Base-by-base conservation (phyloP, 2,329 filamentous ascomycete species). In the Aspergillus transmontanensis region DNA sequence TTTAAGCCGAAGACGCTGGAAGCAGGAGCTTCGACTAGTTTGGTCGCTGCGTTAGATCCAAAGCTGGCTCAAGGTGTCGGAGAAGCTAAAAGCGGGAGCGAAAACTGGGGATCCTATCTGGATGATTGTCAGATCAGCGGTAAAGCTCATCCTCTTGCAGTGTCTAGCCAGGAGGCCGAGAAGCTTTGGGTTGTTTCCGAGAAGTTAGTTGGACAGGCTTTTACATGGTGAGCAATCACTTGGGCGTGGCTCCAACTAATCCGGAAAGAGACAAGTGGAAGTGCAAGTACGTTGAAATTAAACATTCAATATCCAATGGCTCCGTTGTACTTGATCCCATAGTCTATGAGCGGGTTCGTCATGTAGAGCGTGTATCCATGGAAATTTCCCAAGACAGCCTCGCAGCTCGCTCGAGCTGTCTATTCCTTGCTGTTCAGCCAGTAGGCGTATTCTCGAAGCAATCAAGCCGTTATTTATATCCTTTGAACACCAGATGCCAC, bases 141-240 rank as follows among this genome's bases (percentile, higher is more conserved):
- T 26, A 26, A 39, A 32, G 63, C 60, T 5, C 21, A 48, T 9
- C 69, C 73, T 0, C 46, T 59, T 41, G 62, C 70, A 3, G 65
- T 72, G 10, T 75, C 74, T 23, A 74, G 68, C 41, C 59, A 66
- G 6, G 72, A 71, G 45, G 82, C 83, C 0, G 78, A 81, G 62
- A 81, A 70, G 71, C 69, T 84, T 41, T 84, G 82, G 82, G 73
- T 73, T 53, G 53, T 83, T 50, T 83, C 79, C 26, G 81, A 83
- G 72, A 70, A 80, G 65, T 67, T 84, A 51, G 80, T 83, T 19
- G 75, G 63, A 12, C 51, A 64, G 34, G 23, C 6, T 21, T 64
- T 64, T 41, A 12, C 46, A 1, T 64, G 62, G 62, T 62, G 43
- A 61, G 21, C 1, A 48, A 5, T 48, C 45, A 1, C 45, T 48